phyloP scores from a whole-genome alignment of 2,329 filamentous ascomycete genomes.

The Cladophialophora chaetospira region DNA sequence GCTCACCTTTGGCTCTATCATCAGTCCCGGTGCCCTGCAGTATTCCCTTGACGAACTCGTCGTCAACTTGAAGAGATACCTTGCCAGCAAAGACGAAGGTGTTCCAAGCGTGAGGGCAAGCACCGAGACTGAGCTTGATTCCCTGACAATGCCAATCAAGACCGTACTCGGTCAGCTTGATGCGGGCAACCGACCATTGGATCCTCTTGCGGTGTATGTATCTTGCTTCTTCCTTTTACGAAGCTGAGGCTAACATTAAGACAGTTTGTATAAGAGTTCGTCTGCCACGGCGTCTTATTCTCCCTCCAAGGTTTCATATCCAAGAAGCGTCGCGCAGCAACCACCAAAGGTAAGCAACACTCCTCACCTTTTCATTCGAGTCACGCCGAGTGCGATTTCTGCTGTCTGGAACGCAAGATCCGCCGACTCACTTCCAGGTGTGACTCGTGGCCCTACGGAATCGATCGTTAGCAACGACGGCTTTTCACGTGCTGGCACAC shows the following conservation, averaged over 20 bases:
- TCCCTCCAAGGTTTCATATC: neutral
- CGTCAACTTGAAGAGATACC: neutral
- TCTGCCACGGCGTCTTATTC: neutral
- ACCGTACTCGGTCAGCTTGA: neutral
- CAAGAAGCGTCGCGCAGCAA: neutral
- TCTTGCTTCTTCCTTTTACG: neutral
- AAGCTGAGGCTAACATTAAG: neutral
- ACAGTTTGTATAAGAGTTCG: neutral
- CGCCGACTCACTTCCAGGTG: neutral
- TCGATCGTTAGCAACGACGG: too few species aligned
- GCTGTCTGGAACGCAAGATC: neutral
- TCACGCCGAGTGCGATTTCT: neutral
- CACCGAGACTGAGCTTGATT: neutral
- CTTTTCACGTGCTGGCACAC: too few species aligned
- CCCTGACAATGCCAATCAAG: neutral
- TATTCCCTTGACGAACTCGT: slow-evolving; percentile 1
- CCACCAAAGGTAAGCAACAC: neutral
- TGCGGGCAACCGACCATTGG: neutral
- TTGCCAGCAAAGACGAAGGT: neutral
- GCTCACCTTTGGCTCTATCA: neutral
- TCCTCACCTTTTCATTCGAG: neutral
- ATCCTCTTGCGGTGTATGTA: neutral
- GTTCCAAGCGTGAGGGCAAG: neutral
- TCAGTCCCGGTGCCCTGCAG: neutral
- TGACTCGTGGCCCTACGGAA: too few species aligned